Evolutionary conservation across 1,284 basidiomycete species (phyloP), one percentile per base, ranked within the genome.

Genomic region (Trametes hirsuta): DNA sequence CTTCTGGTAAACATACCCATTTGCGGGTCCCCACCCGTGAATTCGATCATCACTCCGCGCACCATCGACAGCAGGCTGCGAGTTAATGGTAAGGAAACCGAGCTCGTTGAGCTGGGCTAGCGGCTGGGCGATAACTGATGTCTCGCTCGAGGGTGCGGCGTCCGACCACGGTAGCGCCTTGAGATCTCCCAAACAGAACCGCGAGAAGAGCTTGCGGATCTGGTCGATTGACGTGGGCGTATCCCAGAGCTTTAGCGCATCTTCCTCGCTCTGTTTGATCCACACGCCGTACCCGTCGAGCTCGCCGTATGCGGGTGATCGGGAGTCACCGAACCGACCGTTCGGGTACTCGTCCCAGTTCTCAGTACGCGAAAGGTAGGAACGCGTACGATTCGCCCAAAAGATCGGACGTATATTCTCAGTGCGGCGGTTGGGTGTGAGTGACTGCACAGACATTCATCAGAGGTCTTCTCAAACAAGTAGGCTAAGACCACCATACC

Each of bases 301-400:
- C 76, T 99, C 97, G 71, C 97, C 97, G 69, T 97, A 99, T 2
- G 97, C 97, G 22, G 97, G 97, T 82, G 91, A 94, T 61, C 97
- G 86, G 12, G 96, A 91, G 76, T 99, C 97, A 69, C 97, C 97
- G 72, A 97, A 99, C 65, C 97, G 92, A 66, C 97, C 97, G 75
- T 99, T 99, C 47, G 97, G 97, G 75, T 97, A 99, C 76, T 99
- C 97, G 75, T 99, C 97, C 97, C 97, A 99, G 71, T 95, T 93
- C 73, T 94, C 93, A 22, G 94, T 97, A 53, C 95, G 89, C 14
- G 93, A 93, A 44, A 97, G 80, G 74, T 97, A 97, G 3, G 94
- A 97, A 72, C 94, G 90, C 47, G 93, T 85, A 45, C 95, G 84
- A 77, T 98, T 97, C 21, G 94, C 93, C 94, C 93, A 95, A 79